phyloP scores from a whole-genome alignment of 73 alveolate genomes.

The Blepharisma japonicum region DNA sequence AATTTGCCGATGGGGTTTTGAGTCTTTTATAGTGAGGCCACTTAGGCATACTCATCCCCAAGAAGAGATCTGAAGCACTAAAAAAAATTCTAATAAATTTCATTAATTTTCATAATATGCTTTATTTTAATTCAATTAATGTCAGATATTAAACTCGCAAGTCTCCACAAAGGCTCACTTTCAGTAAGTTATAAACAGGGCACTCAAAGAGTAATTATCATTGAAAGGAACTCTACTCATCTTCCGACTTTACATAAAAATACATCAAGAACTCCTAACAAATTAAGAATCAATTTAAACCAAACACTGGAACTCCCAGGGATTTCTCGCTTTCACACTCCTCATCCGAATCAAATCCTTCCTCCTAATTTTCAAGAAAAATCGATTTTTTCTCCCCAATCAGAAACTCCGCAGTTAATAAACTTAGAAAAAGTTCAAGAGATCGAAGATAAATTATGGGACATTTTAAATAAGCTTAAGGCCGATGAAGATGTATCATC shows the following conservation, averaged over 20 bases:
- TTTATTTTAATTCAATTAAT: too few relatives aligned
- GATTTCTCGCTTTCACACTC: background rate
- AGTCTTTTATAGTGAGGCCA: too few relatives aligned
- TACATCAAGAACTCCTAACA: slow-evolving; percentile 19
- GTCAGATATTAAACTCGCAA: too few relatives aligned
- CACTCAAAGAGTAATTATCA: too few relatives aligned
- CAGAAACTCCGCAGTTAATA: slow-evolving; percentile 6
- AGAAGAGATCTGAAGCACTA: too few relatives aligned
- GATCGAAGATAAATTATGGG: slow-evolving; percentile 6
- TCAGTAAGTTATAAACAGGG: too few relatives aligned
- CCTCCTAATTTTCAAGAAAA: background rate
- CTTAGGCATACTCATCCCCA: too few relatives aligned
- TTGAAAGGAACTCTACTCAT: background rate
- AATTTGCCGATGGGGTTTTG: too few relatives aligned
- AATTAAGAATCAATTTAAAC: background rate
- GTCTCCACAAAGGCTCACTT: too few relatives aligned
- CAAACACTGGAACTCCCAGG: slow-evolving; percentile 9
- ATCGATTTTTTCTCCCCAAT: background rate
- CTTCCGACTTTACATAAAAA: background rate
- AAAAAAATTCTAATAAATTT: too few relatives aligned
- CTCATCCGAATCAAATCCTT: background rate
- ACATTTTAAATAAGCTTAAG: background rate
- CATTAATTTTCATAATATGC: too few relatives aligned
- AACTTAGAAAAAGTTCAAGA: slow-evolving; percentile 1
- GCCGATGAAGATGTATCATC: background rate